Evolutionary conservation across 345 rosid species (phyloP), one percentile per base, ranked within the genome.

Genomic region (Citrus inodora): DNA sequence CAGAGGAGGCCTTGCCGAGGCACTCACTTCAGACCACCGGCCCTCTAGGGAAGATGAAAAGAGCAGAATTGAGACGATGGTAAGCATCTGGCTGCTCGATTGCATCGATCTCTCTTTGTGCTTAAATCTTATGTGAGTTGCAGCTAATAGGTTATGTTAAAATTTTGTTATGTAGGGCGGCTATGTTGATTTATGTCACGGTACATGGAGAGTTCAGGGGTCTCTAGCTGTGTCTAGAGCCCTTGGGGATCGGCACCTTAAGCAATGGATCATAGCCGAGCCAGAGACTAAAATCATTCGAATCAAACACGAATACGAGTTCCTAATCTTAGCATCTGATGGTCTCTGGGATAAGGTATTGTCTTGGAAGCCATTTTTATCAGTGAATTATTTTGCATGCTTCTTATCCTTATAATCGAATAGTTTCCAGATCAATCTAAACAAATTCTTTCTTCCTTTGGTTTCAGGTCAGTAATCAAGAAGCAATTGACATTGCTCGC

Each of bases 291-390:
- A 71, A 79, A 62, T 86, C 40, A 64, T 91, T 33, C 78, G 24
- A 76, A 86, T 95, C 65, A 76, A 82, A 67, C 89, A 92, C 1
- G 91, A 87, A 14, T 72, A 81, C 3, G 98, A 95, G 84, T 91
- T 93, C 88, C 83, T 95, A 84, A 93, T 95, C 78, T 80, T 95
- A 70, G 98, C 97, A n/a, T 95, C 99, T 1, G 99, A 95, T 63
- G 99, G 99, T 21, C 83, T 95, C n/a, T 95, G 99, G 99, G 94
- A 93, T 60, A 95, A 89, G 98, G 98, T 94, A 35, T 70, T 67
- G n/a, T 13, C 55, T 42, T 42, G 38, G 16, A 16, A 33, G 13
- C 27, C 53, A 9, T 53, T 79, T 19, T 38, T 56, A 14, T 17
- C 32, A 9, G 30, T 14, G 30, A 56, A 13, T 17, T 27, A 4